Evolutionary conservation across 2,329 filamentous ascomycete species (phyloP).

Genomic region (Neopestalotiopsis sp.): DNA sequence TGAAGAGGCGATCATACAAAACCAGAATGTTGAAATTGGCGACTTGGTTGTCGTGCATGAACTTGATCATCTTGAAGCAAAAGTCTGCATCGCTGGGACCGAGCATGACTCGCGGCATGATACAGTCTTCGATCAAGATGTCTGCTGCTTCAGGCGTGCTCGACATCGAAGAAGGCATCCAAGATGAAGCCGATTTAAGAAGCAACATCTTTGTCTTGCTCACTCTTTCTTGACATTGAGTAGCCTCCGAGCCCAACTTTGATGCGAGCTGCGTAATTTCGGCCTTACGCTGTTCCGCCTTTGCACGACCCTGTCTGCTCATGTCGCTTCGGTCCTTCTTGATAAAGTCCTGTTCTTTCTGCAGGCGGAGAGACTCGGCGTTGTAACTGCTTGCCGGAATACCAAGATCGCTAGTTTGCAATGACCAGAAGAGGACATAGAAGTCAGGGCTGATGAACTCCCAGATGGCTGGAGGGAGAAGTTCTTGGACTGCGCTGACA

Average conservation of each 20-base stretch:
- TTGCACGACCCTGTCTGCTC: slow-evolving; percentile 66
- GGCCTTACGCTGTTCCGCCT: slow-evolving; percentile 74
- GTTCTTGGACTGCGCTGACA: slow-evolving; percentile 68
- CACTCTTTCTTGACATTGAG: slow-evolving; percentile 70
- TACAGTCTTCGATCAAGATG: slow-evolving; percentile 84
- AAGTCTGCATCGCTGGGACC: slow-evolving; percentile 90
- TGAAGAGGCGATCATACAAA: slow-evolving; percentile 83
- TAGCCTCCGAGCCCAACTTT: slow-evolving; percentile 74
- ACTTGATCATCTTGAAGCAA: slow-evolving; percentile 83
- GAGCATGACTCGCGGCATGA: slow-evolving; percentile 84
- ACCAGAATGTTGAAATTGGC: slow-evolving; percentile 87
- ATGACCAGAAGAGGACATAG: slow-evolving; percentile 90
- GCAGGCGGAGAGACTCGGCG: slow-evolving; percentile 72
- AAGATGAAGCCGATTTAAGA: slow-evolving; percentile 69
- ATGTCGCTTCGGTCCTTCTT: slow-evolving; percentile 76
- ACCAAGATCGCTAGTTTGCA: slow-evolving; percentile 81
- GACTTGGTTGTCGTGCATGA: slow-evolving; percentile 82
- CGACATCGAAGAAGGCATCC: slow-evolving; percentile 72
- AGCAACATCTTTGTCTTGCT: slow-evolving; percentile 72
- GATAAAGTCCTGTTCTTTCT: slow-evolving; percentile 69
- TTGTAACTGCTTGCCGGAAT: slow-evolving; percentile 80
- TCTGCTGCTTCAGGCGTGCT: slow-evolving; percentile 74
- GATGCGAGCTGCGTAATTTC: slow-evolving; percentile 71
- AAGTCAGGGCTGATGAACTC: slow-evolving; percentile 77
- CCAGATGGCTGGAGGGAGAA: slow-evolving; percentile 68